phyloP scores from a whole-genome alignment of 1,284 basidiomycete species.

The Rhodotorula mucilaginosa region DNA sequence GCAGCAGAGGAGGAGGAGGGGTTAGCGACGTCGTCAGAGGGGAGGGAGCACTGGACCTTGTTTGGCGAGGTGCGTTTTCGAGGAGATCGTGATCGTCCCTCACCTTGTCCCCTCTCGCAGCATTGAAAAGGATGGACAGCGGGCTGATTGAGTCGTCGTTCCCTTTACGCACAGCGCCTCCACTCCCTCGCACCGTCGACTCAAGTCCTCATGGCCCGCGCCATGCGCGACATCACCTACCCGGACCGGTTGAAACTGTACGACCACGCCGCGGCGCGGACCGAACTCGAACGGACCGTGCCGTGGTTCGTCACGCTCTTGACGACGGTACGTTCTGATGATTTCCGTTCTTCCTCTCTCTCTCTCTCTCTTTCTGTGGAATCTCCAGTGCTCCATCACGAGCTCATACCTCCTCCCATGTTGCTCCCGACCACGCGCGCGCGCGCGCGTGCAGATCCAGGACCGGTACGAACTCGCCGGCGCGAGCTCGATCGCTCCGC shows the following conservation, averaged over 20 bases:
- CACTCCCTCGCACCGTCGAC: constrained; percentile 27
- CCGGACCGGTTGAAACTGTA: constrained; percentile 21
- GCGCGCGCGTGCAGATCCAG: constrained; percentile 8
- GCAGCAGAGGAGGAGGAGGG: not conserved
- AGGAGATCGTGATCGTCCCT: no score
- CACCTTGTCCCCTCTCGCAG: not conserved
- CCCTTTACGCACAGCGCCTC: constrained; percentile 11
- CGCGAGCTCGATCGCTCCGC: constrained; percentile 12
- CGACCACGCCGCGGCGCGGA: constrained; percentile 12
- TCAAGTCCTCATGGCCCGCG: constrained; percentile 36
- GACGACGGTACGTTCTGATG: constrained; percentile 5
- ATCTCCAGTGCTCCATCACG: not conserved
- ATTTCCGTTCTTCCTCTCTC: not conserved
- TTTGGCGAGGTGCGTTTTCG: constrained; percentile 22
- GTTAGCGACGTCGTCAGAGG: no score
- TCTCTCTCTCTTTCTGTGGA: not conserved
- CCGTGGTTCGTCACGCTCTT: constrained; percentile 33
- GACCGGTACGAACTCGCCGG: constrained; percentile 23
- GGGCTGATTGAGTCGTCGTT: no score
- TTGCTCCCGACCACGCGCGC: no score
- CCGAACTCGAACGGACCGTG: constrained; percentile 20
- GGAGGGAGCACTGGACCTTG: constrained; percentile 22
- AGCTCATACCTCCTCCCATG: not conserved
- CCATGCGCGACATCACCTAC: constrained; percentile 30
- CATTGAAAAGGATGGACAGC: no score